Evolutionary conservation across 2,329 filamentous ascomycete genomes (phyloP), one percentile per base, ranked within the genome.

Genomic region (Cercospora brassicicola): DNA sequence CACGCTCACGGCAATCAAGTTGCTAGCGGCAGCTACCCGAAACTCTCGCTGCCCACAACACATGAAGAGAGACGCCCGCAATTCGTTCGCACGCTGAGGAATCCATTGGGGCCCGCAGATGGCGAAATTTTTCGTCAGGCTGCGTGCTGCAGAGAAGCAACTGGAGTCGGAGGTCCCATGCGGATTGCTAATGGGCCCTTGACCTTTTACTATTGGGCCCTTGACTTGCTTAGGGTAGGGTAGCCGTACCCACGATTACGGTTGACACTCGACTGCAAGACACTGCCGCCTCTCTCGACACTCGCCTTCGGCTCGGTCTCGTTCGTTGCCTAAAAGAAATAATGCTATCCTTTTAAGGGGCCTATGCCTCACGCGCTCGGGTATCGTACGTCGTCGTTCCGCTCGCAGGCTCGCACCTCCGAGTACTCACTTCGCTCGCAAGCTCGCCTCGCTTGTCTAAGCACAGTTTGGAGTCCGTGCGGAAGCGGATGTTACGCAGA

Each of bases 91-190:
- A 31, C 53, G 53, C 53, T 56, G 53, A 18, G 53, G 55, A 31
- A 13, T 9, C 28, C 15, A 57, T 57, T 57, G 55, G 42, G 59
- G 36, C 59, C 59, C 59, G 59, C 59, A 62, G 59, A 45, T 62
- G 59, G 33, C 42, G 31, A 62, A 62, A 62, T 62, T 48, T 62
- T 62, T 62, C 42, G 31, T 30, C 20, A 48, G 59, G 36, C 31
- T 45, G 36, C 59, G 59, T 48, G 59, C 18, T 62, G 59, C 42
- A 31, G 42, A 48, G 59, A 18, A 13, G 18, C 15, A 36, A 62
- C 39, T 36, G 31, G 59, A 45, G 23, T 31, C 31, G 55, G 9
- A 59, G 28, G 28, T 8, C 26, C 23, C 23, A 23, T 23, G 23
- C 23, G 23, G 23, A 23, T 23, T 23, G 23, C 23, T 23, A 23